A percentile compares a stretch with the other conserved stretches of the same genome.
Evolutionary conservation across 345 rosid species (phyloP).

Genomic region (Arabidopsis arenosa): DNA sequence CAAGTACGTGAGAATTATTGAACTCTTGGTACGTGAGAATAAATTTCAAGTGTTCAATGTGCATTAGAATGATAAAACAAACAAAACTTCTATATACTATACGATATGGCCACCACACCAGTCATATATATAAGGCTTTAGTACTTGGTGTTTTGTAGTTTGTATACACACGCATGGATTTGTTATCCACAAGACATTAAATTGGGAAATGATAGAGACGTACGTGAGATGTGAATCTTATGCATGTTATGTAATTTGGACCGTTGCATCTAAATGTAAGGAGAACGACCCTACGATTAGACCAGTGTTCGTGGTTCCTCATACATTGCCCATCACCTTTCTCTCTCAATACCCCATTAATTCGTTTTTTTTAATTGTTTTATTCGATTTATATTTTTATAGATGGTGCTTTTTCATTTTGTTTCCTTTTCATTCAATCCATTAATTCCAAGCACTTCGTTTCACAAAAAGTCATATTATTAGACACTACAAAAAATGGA

Average conservation of each 20-base stretch:
- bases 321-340: constrained; percentile 43
- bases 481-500: not conserved
- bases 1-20: no score
- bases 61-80: not conserved
- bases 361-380: not conserved
- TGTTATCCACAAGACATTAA: constrained; percentile 29
- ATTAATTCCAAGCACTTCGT: constrained; percentile 14
- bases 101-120: not conserved
- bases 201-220: constrained; percentile 10
- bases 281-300: constrained; percentile 42
- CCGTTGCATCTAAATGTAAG: constrained; percentile 40
- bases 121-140: constrained; percentile 15
- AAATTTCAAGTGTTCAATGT: no score
- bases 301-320: constrained; percentile 43
- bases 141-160: constrained; percentile 34
- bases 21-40: no score
- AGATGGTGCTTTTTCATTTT: constrained; percentile 5
- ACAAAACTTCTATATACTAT: not conserved
- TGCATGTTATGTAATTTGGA: constrained; percentile 35
- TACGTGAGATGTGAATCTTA: constrained; percentile 29
- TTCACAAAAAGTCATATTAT: not conserved
- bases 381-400: not conserved
- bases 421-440: constrained; percentile 12
- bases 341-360: constrained; percentile 35
- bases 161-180: constrained; percentile 45